A percentile compares a stretch with the other conserved stretches of the same genome.
Conservation (phyloP, 441 rosid genomes). For the Arabidopsis lyrata region DNA sequence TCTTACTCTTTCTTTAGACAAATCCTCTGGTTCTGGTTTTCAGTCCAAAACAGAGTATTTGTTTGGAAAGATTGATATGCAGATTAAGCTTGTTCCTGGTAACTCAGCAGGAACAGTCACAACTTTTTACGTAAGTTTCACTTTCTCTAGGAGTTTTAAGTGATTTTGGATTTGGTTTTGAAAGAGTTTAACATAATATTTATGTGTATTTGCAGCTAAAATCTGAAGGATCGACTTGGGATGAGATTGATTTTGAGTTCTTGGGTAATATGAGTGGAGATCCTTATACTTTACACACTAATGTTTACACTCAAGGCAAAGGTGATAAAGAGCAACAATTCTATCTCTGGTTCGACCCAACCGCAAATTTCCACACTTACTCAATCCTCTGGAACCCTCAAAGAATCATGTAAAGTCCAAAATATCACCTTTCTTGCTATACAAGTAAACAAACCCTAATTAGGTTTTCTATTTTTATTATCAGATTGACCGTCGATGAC, state of each 20-base stretch:
- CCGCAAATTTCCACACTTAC: slow-evolving; percentile 43
- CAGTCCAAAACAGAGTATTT: slow-evolving; percentile 60
- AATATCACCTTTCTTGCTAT: slow-evolving; percentile 1
- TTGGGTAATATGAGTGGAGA: slow-evolving; percentile 65
- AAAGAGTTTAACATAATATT: slow-evolving; percentile 17
- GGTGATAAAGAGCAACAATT: slow-evolving; percentile 58
- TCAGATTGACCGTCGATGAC: slow-evolving; percentile 65
- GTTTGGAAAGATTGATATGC: slow-evolving; percentile 65
- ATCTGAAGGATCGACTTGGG: slow-evolving; percentile 65
- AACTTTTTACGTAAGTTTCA: slow-evolving; percentile 57
- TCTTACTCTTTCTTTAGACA: slow-evolving; percentile 53
- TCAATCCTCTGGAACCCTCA: slow-evolving; percentile 67
- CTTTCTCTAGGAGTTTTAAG: not conserved
- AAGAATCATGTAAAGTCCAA: slow-evolving; percentile 45
- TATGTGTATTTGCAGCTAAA: slow-evolving; percentile 43
- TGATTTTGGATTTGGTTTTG: not conserved
- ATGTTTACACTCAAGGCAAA: slow-evolving; percentile 59
- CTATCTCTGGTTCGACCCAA: slow-evolving; percentile 48
- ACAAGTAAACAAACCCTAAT: slow-evolving; percentile 23
- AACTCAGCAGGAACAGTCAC: slow-evolving; percentile 78
- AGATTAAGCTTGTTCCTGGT: slow-evolving; percentile 67
- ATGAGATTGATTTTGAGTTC: slow-evolving; percentile 73
- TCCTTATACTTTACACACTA: slow-evolving; percentile 66
- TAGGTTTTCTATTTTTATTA: slow-evolving; percentile 39
- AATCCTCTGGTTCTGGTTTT: slow-evolving; percentile 70